Percentiles rank a stretch among this genome's conserved stretches.
Evolutionary conservation across 1,139 yeast genomes (phyloP).

Genomic region (Blastobotrys raffinosifermentans): DNA sequence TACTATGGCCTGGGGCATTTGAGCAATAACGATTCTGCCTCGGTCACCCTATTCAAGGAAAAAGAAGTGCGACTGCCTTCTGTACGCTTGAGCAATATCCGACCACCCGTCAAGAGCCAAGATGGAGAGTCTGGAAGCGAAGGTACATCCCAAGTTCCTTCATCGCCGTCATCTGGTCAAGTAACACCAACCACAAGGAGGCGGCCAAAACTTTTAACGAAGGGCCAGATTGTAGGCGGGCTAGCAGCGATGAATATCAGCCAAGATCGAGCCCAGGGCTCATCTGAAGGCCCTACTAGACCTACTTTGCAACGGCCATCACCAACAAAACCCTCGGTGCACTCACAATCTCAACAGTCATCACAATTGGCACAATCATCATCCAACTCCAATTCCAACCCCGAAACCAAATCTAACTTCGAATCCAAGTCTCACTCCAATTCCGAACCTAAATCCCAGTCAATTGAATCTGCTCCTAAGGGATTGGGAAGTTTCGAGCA

Average conservation of each 20-base stretch:
- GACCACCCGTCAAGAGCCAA: background rate
- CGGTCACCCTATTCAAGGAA: conserved; percentile 38
- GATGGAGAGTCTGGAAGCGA: background rate
- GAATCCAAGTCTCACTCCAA: too few relatives aligned
- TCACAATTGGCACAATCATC: too few relatives aligned
- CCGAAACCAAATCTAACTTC: too few relatives aligned
- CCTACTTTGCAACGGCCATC: too few relatives aligned
- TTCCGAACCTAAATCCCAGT: conserved; percentile 42
- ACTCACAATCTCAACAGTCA: too few relatives aligned
- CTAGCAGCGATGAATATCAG: conserved; percentile 2
- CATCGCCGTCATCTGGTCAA: conserved; percentile 2
- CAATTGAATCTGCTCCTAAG: conserved; percentile 39
- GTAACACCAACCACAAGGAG: conserved; percentile 1
- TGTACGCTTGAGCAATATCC: conserved; percentile 6
- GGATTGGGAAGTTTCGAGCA: conserved; percentile 23
- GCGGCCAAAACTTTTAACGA: too few relatives aligned
- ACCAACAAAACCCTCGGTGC: background rate
- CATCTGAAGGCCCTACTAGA: conserved; percentile 4
- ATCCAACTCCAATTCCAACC: too few relatives aligned
- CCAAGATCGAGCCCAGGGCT: conserved; percentile 10
- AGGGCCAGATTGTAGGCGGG: too few relatives aligned
- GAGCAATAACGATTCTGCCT: conserved; percentile 42
- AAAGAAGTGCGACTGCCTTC: conserved; percentile 5
- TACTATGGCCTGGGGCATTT: conserved; percentile 55
- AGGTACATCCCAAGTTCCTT: background rate